Evolutionary conservation across 1,139 yeast species (phyloP).

Genomic region (Magnusiomyces sp.): DNA sequence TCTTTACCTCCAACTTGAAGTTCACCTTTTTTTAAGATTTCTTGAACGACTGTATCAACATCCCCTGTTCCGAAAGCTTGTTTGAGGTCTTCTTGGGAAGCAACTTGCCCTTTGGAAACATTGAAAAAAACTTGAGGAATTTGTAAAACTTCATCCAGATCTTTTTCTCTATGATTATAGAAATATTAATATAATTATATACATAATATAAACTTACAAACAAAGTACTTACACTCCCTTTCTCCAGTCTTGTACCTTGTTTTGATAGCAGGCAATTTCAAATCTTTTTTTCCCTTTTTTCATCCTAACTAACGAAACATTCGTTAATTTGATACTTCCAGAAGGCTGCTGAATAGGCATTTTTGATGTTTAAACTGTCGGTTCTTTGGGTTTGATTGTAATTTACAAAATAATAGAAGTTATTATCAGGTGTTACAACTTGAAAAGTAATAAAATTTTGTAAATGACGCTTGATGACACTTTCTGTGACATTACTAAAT

Average conservation of each 20-base stretch:
- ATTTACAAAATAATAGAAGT: too few relatives aligned
- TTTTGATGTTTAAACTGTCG: neutral
- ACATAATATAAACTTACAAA: neutral
- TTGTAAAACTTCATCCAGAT: slow-evolving; percentile 89
- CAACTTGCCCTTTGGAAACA: slow-evolving; percentile 92
- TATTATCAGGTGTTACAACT: too few relatives aligned
- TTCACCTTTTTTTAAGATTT: slow-evolving; percentile 83
- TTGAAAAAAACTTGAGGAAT: slow-evolving; percentile 91
- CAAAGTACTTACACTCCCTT: slow-evolving; percentile 46
- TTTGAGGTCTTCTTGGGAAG: slow-evolving; percentile 75
- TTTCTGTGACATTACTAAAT: too few relatives aligned
- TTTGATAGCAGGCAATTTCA: slow-evolving; percentile 94
- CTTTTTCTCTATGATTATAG: slow-evolving; percentile 50
- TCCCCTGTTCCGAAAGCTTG: slow-evolving; percentile 70
- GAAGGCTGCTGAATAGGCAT: slow-evolving; percentile 70
- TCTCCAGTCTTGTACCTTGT: slow-evolving; percentile 94
- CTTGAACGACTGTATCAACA: slow-evolving; percentile 58
- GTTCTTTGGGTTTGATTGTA: too few relatives aligned
- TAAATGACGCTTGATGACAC: too few relatives aligned
- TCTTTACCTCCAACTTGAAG: slow-evolving; percentile 92
- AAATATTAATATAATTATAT: neutral
- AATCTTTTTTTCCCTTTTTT: slow-evolving; percentile 81
- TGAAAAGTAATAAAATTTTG: too few relatives aligned
- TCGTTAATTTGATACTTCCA: slow-evolving; percentile 81
- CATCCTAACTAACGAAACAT: slow-evolving; percentile 86